These are phyloP conservation scores for Amanita subjunquillea DNA, from an alignment of 768 basidiomycete species.

Conservation along the genomic window DNA sequence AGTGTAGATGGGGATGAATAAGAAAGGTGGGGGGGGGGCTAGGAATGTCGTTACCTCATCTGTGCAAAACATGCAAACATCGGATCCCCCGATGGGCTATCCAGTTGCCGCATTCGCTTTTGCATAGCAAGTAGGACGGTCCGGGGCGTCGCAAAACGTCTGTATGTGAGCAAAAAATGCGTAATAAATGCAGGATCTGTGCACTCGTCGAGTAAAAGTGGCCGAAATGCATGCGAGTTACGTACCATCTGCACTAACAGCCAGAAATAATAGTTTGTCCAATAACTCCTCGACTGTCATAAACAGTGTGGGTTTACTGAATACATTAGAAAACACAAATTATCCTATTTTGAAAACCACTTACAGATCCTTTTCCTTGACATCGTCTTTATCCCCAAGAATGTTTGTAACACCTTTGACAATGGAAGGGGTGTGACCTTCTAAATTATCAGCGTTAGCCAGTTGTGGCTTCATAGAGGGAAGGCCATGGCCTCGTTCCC, in stretches of 20 bases:
- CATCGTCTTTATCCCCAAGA: conserved; percentile 20
- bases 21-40: conserved; percentile 3
- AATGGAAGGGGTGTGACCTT: background rate
- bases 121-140: conserved; percentile 80
- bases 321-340: conserved; percentile 5
- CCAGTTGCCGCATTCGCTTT: conserved; percentile 72
- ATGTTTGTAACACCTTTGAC: background rate
- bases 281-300: conserved; percentile 71
- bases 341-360: conserved; percentile 13
- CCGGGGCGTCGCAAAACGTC: conserved; percentile 72
- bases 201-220: conserved; percentile 5
- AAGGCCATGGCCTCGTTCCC: conserved; percentile 3
- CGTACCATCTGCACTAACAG: conserved; percentile 76
- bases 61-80: conserved; percentile 85
- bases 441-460: background rate
- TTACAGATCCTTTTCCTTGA: conserved; percentile 38
- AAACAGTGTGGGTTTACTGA: conserved; percentile 53
- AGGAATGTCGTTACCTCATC: conserved; percentile 47
- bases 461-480: background rate
- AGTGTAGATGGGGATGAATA: conserved; percentile 4
- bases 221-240: background rate
- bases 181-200: conserved; percentile 68
- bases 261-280: conserved; percentile 73
- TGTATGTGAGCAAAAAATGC: conserved; percentile 77
- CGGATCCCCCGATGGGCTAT: conserved; percentile 62